A percentile compares a stretch with the other conserved stretches of the same genome.
These are phyloP conservation scores for Cronartium ribicola DNA, from an alignment of 1,284 basidiomycete species.

Conservation along the genomic window DNA sequence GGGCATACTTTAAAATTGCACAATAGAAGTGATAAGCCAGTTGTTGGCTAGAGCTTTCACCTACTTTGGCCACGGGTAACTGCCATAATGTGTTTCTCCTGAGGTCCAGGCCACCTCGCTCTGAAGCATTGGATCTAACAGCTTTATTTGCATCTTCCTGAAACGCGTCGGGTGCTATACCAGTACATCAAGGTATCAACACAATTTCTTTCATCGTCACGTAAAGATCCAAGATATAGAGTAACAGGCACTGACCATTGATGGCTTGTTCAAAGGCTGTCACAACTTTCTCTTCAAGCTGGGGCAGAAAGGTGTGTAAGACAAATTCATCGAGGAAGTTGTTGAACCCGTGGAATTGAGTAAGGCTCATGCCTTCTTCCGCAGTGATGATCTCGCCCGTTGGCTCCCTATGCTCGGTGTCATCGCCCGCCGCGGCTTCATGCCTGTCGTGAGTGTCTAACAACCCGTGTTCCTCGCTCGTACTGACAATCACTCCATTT, in stretches of 20 bases:
- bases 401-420: conserved; percentile 10
- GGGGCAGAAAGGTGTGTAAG: conserved; percentile 83
- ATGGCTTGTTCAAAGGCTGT: conserved; percentile 79
- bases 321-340: conserved; percentile 89
- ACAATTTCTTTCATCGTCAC: too few relatives aligned
- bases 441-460: not conserved
- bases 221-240: not conserved
- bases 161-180: conserved; percentile 63
- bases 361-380: conserved; percentile 7
- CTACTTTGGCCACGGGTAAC: conserved; percentile 73
- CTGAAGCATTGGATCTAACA: conserved; percentile 1
- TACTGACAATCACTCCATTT: conserved; percentile 62
- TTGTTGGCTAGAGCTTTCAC: conserved; percentile 42
- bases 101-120: not conserved
- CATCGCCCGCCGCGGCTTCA: conserved; percentile 4
- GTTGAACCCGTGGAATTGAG: conserved; percentile 62
- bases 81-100: conserved; percentile 57
- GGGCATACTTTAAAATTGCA: conserved; percentile 4
- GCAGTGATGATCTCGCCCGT: not conserved
- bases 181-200: too few relatives aligned
- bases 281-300: conserved; percentile 90
- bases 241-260: conserved; percentile 58
- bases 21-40: not conserved
- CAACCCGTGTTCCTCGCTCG: conserved; percentile 45
- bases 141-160: conserved; percentile 65